Evolutionary conservation across 352 stramenopile species (phyloP).

Genomic region (Peronospora belbahrii): DNA sequence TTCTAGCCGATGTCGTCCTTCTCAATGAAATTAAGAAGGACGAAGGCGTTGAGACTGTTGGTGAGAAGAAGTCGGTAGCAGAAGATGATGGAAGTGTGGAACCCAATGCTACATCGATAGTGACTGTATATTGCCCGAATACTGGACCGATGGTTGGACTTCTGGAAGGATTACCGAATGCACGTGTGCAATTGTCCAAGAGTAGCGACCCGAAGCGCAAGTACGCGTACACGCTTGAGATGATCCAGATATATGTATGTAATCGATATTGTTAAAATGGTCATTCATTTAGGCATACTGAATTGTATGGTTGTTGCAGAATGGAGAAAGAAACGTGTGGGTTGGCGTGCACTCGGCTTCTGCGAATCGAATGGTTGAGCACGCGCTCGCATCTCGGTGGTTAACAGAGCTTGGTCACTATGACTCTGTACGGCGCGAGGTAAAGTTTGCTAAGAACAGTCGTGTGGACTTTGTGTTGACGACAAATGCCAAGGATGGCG

Average conservation of each 20-base stretch:
- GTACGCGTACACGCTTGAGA: conserved; percentile 79
- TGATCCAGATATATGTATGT: conserved; percentile 75
- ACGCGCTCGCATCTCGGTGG: conserved; percentile 50
- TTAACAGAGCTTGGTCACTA: conserved; percentile 54
- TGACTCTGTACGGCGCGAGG: conserved; percentile 51
- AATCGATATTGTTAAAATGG: background rate
- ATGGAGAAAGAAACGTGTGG: conserved; percentile 59
- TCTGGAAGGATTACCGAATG: conserved; percentile 48
- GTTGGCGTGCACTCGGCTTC: conserved; percentile 71
- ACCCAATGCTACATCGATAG: conserved; percentile 9
- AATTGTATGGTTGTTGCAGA: conserved; percentile 26
- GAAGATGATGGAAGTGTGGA: conserved; percentile 7
- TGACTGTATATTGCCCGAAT: conserved; percentile 82
- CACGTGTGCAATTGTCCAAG: conserved; percentile 69
- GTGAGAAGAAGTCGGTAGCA: background rate
- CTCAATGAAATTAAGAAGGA: conserved; percentile 8
- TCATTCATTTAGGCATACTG: background rate
- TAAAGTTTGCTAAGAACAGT: conserved; percentile 76
- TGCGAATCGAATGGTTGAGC: conserved; percentile 77
- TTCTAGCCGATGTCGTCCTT: conserved; percentile 73
- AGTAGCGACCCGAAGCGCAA: conserved; percentile 72
- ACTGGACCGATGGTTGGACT: conserved; percentile 77
- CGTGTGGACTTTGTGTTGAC: conserved; percentile 80
- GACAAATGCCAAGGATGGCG: conserved; percentile 22
- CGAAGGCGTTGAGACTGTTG: background rate